A percentile compares a stretch with the other conserved stretches of the same genome.
phyloP scores from a whole-genome alignment of 1,284 basidiomycete genomes.

The Pisolithus thermaeus region DNA sequence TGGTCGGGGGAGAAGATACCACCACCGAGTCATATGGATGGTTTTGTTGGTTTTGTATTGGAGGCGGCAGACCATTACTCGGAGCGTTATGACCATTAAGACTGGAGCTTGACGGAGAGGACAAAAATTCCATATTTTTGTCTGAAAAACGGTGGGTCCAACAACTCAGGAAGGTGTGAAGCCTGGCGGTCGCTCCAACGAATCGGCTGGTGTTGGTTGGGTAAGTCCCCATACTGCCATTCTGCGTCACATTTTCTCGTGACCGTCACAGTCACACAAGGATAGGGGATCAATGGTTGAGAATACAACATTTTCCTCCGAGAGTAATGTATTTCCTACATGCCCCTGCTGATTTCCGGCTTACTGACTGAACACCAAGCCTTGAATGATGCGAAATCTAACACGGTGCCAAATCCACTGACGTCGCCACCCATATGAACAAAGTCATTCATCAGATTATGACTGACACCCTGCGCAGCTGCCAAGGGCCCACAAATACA shows the following conservation, averaged over 20 bases:
- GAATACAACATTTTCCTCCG: not conserved
- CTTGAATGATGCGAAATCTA: slow-evolving; percentile 32
- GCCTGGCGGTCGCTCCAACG: not conserved
- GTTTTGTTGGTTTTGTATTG: slow-evolving; percentile 17
- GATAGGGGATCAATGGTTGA: slow-evolving; percentile 3
- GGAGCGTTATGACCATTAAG: slow-evolving; percentile 18
- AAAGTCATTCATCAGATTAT: slow-evolving; percentile 60
- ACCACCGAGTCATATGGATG: slow-evolving; percentile 13
- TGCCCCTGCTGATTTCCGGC: no score
- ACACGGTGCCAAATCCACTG: slow-evolving; percentile 35
- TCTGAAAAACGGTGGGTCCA: slow-evolving; percentile 3
- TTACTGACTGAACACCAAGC: slow-evolving; percentile 17
- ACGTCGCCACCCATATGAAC: slow-evolving; percentile 46
- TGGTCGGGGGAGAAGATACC: slow-evolving; percentile 18
- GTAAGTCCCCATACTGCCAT: no score
- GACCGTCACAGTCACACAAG: slow-evolving; percentile 17
- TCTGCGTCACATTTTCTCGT: slow-evolving; percentile 6
- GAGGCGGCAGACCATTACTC: slow-evolving; percentile 18
- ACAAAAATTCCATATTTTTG: slow-evolving; percentile 15
- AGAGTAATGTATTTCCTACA: not conserved
- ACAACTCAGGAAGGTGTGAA: not conserved
- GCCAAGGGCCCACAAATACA: slow-evolving; percentile 46
- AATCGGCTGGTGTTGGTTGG: slow-evolving; percentile 1
- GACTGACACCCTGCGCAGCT: slow-evolving; percentile 32
- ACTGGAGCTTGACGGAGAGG: slow-evolving; percentile 19